phyloP scores from a whole-genome alignment of 257 asterid species.

The Scutellaria minor region DNA sequence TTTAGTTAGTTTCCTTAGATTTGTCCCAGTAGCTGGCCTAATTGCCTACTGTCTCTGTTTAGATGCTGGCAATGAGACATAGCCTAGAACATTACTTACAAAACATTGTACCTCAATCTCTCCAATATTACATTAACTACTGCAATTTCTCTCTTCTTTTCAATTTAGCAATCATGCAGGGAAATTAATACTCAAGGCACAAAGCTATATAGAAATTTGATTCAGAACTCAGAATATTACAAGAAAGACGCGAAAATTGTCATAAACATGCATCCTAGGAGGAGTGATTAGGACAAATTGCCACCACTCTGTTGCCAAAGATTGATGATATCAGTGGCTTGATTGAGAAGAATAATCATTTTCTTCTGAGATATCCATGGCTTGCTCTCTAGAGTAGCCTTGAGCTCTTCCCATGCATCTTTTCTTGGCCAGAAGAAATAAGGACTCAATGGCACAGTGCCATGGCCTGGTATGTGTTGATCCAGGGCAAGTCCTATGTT shows the following conservation, averaged over 20 bases:
- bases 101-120: constrained; percentile 9
- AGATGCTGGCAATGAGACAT: constrained; percentile 48
- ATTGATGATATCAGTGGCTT: constrained; percentile 67
- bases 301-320: constrained; percentile 75
- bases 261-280: background rate
- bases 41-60: constrained; percentile 75
- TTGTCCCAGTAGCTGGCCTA: constrained; percentile 79
- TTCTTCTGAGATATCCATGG: constrained; percentile 63
- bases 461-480: constrained; percentile 53
- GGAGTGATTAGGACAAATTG: constrained; percentile 42
- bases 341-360: constrained; percentile 65
- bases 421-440: constrained; percentile 63
- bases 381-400: constrained; percentile 51
- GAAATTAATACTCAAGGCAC: constrained; percentile 14
- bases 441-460: constrained; percentile 53
- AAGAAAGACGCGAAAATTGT: constrained; percentile 5
- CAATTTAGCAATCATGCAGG: constrained; percentile 11
- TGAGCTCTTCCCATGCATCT: constrained; percentile 66
- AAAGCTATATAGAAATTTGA: constrained; percentile 8
- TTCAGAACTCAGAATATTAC: constrained; percentile 25
- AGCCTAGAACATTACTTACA: constrained; percentile 19
- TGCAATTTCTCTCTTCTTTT: background rate
- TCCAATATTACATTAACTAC: constrained; percentile 16
- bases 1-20: constrained; percentile 62
- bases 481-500: constrained; percentile 62